Evolutionary conservation across 2,329 filamentous ascomycete genomes (phyloP).

Genomic region (Apiospora malaysiana): DNA sequence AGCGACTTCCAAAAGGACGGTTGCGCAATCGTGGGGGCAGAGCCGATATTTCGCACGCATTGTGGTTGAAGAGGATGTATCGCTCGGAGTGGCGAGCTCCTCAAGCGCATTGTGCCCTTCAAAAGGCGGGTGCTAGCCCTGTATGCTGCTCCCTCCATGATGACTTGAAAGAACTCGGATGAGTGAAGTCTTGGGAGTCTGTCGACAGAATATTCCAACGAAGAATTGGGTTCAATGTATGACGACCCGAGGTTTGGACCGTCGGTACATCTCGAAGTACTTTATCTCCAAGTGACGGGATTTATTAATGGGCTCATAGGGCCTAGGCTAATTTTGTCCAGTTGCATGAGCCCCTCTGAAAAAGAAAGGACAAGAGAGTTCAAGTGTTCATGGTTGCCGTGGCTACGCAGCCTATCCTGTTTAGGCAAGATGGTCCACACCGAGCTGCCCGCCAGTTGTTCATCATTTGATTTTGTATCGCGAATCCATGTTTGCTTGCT

Average conservation of each 20-base stretch:
- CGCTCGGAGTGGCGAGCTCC: constrained; percentile 18
- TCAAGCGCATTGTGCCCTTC: constrained; percentile 14
- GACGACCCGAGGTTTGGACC: neutral
- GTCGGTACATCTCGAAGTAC: neutral
- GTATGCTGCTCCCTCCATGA: constrained; percentile 30
- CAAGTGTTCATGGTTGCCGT: neutral
- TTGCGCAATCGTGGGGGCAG: constrained; percentile 59
- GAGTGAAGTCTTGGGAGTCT: neutral
- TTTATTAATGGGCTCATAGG: neutral
- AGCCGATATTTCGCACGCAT: constrained; percentile 38
- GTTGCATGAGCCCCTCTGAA: neutral
- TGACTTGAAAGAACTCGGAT: neutral
- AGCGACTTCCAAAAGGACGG: constrained; percentile 72
- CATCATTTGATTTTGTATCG: constrained; percentile 6
- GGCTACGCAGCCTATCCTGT: neutral
- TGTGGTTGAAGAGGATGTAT: constrained; percentile 23
- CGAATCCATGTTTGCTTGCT: neutral
- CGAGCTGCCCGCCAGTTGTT: neutral
- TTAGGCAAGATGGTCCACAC: neutral
- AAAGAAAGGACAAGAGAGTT: too few relatives aligned
- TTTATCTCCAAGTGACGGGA: too few relatives aligned
- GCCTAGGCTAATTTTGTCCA: neutral
- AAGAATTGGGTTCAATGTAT: neutral
- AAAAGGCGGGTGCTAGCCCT: neutral
- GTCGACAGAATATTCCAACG: neutral